Conservation (phyloP, 2,329 filamentous ascomycete genomes). For the Fonsecaea multimorphosa region DNA sequence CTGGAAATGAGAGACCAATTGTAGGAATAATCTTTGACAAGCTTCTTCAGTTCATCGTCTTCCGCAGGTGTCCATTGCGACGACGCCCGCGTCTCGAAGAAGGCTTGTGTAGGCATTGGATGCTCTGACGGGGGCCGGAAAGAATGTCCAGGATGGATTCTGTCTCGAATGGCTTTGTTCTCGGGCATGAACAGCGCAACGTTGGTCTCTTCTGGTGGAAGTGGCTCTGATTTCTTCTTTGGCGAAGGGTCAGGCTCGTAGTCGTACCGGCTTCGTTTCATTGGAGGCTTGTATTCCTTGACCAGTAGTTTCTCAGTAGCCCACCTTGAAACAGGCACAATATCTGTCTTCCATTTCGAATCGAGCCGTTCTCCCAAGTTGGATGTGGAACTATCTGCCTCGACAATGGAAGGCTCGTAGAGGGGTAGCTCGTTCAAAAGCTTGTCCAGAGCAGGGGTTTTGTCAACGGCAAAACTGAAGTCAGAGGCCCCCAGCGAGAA, state of each 20-base stretch:
- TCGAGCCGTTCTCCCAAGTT: constrained; percentile 62
- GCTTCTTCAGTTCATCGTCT: constrained; percentile 82
- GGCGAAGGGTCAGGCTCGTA: constrained; percentile 76
- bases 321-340: constrained; percentile 84
- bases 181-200: constrained; percentile 89
- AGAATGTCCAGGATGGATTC: constrained; percentile 87
- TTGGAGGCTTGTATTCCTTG: constrained; percentile 67
- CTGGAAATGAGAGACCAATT: constrained; percentile 96
- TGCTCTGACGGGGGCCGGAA: constrained; percentile 93
- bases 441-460: constrained; percentile 75
- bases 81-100: constrained; percentile 84
- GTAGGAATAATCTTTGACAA: constrained; percentile 92
- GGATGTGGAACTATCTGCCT: constrained; percentile 53
- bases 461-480: constrained; percentile 77
- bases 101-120: constrained; percentile 85
- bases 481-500: constrained; percentile 84
- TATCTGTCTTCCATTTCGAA: constrained; percentile 74
- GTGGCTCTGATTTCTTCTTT: constrained; percentile 56
- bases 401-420: constrained; percentile 67
- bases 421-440: constrained; percentile 81
- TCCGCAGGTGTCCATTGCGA: constrained; percentile 92
- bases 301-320: constrained; percentile 80
- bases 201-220: constrained; percentile 72
- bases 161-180: constrained; percentile 86
- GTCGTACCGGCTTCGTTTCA: constrained; percentile 81